Evolutionary conservation across 352 stramenopile genomes (phyloP).

Genomic region (Phytophthora colocasiae): DNA sequence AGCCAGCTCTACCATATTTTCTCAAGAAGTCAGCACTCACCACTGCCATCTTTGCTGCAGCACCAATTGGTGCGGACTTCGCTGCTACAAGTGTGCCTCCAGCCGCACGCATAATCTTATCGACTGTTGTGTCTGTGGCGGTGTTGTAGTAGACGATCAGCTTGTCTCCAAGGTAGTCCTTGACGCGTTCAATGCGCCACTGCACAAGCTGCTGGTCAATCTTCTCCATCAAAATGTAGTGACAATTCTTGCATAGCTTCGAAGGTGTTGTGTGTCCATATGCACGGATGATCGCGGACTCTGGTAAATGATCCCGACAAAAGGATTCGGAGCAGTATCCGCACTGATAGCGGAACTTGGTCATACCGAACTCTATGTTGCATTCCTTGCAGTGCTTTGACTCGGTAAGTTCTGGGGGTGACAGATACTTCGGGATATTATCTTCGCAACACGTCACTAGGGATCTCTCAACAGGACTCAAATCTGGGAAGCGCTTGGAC

Average conservation of each 20-base stretch:
- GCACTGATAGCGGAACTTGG: constrained; percentile 86
- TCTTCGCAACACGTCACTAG: constrained; percentile 77
- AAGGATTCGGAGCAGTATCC: constrained; percentile 85
- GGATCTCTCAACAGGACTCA: constrained; percentile 73
- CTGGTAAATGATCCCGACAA: constrained; percentile 74
- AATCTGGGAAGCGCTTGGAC: constrained; percentile 78
- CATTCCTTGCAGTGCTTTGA: constrained; percentile 78
- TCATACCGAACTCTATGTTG: constrained; percentile 77
- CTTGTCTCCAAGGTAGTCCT: constrained; percentile 74
- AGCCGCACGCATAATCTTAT: constrained; percentile 86
- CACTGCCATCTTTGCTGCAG: constrained; percentile 84
- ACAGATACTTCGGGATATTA: constrained; percentile 52
- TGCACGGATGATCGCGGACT: constrained; percentile 64
- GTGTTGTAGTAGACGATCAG: constrained; percentile 83
- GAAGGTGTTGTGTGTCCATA: constrained; percentile 68
- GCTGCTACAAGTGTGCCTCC: constrained; percentile 80
- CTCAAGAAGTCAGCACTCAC: constrained; percentile 87
- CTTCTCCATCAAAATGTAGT: constrained; percentile 77
- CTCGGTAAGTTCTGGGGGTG: constrained; percentile 67
- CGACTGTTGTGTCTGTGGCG: constrained; percentile 78
- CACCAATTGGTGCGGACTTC: constrained; percentile 81
- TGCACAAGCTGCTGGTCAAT: constrained; percentile 81
- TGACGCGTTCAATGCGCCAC: constrained; percentile 82
- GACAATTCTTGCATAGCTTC: constrained; percentile 77
- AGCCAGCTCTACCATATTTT: constrained; percentile 81